Conservation (phyloP, 495 filamentous ascomycete genomes). For the Aspergillus sclerotiicarbonarius region DNA sequence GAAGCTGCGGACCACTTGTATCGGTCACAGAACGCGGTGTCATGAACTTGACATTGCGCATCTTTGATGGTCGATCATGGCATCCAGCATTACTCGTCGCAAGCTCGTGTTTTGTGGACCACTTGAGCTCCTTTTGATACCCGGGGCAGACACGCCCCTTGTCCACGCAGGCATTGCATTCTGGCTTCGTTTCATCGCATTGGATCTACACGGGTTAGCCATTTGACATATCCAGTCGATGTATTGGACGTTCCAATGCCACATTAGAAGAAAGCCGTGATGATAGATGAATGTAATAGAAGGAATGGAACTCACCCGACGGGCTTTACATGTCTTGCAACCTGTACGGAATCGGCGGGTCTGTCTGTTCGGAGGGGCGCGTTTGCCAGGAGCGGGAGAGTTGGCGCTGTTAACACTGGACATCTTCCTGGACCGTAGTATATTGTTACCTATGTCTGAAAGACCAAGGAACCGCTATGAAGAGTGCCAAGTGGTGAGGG, state of each 20-base stretch:
- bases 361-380: background rate
- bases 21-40: background rate
- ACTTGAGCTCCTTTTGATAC: background rate
- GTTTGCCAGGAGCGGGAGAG: background rate
- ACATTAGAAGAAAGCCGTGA: too few relatives aligned
- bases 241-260: too few relatives aligned
- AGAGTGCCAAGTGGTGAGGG: too few relatives aligned
- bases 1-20: too few relatives aligned
- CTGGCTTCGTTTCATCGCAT: background rate
- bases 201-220: background rate
- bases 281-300: background rate
- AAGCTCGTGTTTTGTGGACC: constrained; percentile 3
- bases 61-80: background rate
- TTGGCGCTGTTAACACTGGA: too few relatives aligned
- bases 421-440: background rate
- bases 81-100: background rate
- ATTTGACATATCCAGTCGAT: too few relatives aligned
- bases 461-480: too few relatives aligned
- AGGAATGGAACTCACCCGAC: background rate
- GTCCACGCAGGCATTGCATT: background rate
- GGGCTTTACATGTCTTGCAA: constrained; percentile 1
- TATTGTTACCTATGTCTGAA: too few relatives aligned
- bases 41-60: background rate
- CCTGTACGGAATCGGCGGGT: background rate
- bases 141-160: background rate